A percentile compares a stretch with the other conserved stretches of the same genome.
These are phyloP conservation scores for Verbascum thapsus DNA, from an alignment of 257 asterid genomes.

Conservation along the genomic window DNA sequence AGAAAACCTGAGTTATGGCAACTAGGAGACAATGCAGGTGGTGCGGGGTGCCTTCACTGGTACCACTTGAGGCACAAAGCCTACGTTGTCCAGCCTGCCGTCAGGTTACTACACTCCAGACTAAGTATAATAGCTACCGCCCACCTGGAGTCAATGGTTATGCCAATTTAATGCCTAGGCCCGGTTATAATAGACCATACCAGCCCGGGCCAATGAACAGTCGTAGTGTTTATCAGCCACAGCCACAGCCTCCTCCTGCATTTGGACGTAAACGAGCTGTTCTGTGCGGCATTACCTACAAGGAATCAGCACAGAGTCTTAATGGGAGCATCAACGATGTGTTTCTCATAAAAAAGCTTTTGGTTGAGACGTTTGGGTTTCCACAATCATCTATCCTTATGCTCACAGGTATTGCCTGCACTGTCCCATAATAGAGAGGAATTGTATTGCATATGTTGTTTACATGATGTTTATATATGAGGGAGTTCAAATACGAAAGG, in stretches of 20 bases:
- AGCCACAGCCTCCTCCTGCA: slow-evolving; percentile 32
- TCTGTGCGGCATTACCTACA: slow-evolving; percentile 68
- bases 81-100: slow-evolving; percentile 52
- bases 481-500: not conserved
- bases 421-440: not conserved
- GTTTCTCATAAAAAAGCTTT: slow-evolving; percentile 45
- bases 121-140: slow-evolving; percentile 18
- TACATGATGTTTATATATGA: not conserved
- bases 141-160: slow-evolving; percentile 30
- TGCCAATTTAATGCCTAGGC: not conserved
- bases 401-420: slow-evolving; percentile 58
- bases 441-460: not conserved
- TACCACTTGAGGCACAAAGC: slow-evolving; percentile 43
- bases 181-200: not conserved
- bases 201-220: slow-evolving; percentile 7
- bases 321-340: slow-evolving; percentile 69
- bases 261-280: slow-evolving; percentile 64
- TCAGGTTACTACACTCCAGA: slow-evolving; percentile 25
- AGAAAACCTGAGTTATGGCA: slow-evolving; percentile 39
- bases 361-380: slow-evolving; percentile 55
- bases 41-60: slow-evolving; percentile 47
- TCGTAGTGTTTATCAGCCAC: slow-evolving; percentile 30
- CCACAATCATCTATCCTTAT: slow-evolving; percentile 58
- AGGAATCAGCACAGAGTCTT: slow-evolving; percentile 50
- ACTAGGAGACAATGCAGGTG: slow-evolving; percentile 52